Evolutionary conservation across 208 protist species (phyloP), one percentile per base, ranked within the genome.

Genomic region (Leishmania amazonensis): DNA sequence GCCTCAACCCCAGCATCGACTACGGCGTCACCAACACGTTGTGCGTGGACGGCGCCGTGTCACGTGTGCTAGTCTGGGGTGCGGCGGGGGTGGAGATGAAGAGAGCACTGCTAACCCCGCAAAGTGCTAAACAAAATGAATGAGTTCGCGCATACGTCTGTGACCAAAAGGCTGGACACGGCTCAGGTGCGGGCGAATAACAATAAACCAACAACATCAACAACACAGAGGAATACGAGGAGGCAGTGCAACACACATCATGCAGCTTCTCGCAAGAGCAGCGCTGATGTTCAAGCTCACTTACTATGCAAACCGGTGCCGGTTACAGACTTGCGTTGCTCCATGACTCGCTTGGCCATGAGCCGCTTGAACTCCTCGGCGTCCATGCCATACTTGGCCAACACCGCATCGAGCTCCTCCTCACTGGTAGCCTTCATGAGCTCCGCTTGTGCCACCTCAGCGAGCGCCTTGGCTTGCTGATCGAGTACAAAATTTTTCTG

Each of bases 401-500:
- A 62, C 38, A 95, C 90, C 17, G 65, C 75, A 51, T 95, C 84
- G 35, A 93, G 86, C 42, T 86, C 89, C 60, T 71, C 81, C 78
- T 95, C 91, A 68, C 84, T 91, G 70, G 86, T 24, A 28, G 85
- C 82, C 49, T 76, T 62, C 38, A 68, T 31, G n/a, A 95, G 45
- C 81, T 97, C 95, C 11, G 86, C 76, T 7, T 84, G 38, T 49
- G 93, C 87, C 4, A 88, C 90, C 24, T 85, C 89, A 9, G 92
- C 85, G 28, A 98, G 85, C 1, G 87, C 81, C 31, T 90, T 85
- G 15, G 95, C 95, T 72, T 96, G 93, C 71, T 95, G 84, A 74
- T 96, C 87, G 2, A 98, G 83, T 40, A 97, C 94, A 88, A 96
- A 97, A 82, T 98, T 98, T 78, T 98, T 98, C 76, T 97, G 83